A percentile compares a stretch with the other conserved stretches of the same genome.
Evolutionary conservation across 148 eudicot genomes (phyloP).

Genomic region (Hydrangea macrophylla): DNA sequence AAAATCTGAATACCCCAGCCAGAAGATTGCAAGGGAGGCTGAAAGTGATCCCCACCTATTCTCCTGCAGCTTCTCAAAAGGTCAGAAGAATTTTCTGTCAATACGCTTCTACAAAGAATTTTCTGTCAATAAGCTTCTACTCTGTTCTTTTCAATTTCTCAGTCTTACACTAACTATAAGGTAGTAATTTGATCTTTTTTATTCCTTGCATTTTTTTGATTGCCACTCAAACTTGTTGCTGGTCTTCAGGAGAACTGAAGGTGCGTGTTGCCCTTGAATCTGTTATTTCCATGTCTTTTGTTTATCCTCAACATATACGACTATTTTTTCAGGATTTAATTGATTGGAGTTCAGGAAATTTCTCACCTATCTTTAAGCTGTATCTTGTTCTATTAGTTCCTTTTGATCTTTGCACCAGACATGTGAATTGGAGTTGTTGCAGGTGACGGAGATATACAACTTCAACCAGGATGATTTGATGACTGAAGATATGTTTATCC

Average conservation of each 20-base stretch:
- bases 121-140: constrained; percentile 3
- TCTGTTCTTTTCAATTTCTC: constrained; percentile 4
- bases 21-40: constrained; percentile 63
- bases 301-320: too few relatives aligned
- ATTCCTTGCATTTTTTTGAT: constrained; percentile 21
- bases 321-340: too few relatives aligned
- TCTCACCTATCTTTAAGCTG: not conserved
- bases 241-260: constrained; percentile 72
- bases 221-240: constrained; percentile 24
- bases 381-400: not conserved
- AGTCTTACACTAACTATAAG: constrained; percentile 1
- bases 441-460: constrained; percentile 83
- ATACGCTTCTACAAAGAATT: not conserved
- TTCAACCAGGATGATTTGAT: constrained; percentile 92
- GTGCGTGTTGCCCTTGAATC: constrained; percentile 32
- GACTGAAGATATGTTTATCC: constrained; percentile 90
- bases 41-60: constrained; percentile 92
- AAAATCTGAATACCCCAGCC: constrained; percentile 75
- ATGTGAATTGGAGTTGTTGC: constrained; percentile 23
- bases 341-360: too few relatives aligned
- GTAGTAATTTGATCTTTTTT: constrained; percentile 29
- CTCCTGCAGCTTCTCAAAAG: constrained; percentile 71
- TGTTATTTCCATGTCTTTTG: too few relatives aligned
- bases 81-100: constrained; percentile 22
- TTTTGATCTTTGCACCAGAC: constrained; percentile 8